These are phyloP conservation scores for Panaeolus cyanescens DNA, from an alignment of 768 basidiomycete species.

Conservation along the genomic window DNA sequence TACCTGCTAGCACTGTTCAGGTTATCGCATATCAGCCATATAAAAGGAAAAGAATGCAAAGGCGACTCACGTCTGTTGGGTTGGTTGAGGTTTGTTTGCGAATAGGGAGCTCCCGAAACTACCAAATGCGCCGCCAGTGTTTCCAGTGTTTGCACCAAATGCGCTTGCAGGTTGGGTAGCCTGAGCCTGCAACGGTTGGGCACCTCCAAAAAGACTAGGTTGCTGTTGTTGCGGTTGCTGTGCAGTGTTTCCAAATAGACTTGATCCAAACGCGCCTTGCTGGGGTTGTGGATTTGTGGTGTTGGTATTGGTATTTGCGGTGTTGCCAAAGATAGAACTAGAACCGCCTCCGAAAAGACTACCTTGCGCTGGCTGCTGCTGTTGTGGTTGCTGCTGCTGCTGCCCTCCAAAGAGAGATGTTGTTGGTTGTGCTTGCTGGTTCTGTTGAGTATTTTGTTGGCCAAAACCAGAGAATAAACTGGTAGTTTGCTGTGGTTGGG, in stretches of 20 bases:
- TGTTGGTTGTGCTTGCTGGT: slow-evolving; percentile 13
- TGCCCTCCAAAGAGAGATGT: slow-evolving; percentile 15
- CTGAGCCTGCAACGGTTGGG: slow-evolving; percentile 29
- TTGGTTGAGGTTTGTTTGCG: slow-evolving; percentile 32
- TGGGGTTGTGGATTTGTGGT: slow-evolving; percentile 12
- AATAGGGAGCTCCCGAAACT: slow-evolving; percentile 28
- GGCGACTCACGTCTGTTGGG: slow-evolving; percentile 21
- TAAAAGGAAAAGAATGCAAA: not conserved
- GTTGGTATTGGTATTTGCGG: slow-evolving; percentile 12
- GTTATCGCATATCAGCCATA: not conserved
- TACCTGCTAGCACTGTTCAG: slow-evolving; percentile 7
- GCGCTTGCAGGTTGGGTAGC: slow-evolving; percentile 28
- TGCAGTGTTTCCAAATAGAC: slow-evolving; percentile 18
- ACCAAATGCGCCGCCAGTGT: slow-evolving; percentile 17
- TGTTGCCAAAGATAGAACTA: not conserved
- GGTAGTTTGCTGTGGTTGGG: slow-evolving; percentile 34
- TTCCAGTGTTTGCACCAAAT: slow-evolving; percentile 19
- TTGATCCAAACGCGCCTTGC: slow-evolving; percentile 14
- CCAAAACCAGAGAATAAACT: slow-evolving; percentile 25
- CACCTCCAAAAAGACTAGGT: not conserved
- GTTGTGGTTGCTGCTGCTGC: slow-evolving; percentile 20
- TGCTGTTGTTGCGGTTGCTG: not conserved
- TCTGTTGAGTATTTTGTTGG: slow-evolving; percentile 3
- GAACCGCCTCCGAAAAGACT: slow-evolving; percentile 20
- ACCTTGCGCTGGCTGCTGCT: slow-evolving; percentile 23